These are phyloP conservation scores for Coemansia sp. DNA, from an alignment of 192 early-diverging fungal genomes.

Conservation along the genomic window DNA sequence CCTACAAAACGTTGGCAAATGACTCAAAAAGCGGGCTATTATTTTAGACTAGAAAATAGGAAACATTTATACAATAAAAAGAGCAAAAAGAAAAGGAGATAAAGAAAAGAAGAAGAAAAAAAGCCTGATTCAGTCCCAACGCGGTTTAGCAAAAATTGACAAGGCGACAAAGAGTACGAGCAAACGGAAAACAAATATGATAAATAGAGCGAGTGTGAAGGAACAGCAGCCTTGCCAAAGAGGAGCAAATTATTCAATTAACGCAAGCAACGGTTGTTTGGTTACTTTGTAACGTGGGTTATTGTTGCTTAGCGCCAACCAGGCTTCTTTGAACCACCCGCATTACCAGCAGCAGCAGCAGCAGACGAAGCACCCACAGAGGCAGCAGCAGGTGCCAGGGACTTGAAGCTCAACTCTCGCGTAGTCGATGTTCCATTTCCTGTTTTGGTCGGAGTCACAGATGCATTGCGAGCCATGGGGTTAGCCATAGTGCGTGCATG, in stretches of 20 bases:
- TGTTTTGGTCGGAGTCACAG: constrained; percentile 30
- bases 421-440: neutral
- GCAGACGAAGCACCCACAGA: neutral
- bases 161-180: no score
- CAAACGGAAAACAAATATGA: no score
- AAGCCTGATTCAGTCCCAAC: neutral
- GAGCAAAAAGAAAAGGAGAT: neutral
- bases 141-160: no score
- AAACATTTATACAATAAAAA: neutral
- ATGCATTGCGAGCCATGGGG: constrained; percentile 12
- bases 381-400: constrained; percentile 10
- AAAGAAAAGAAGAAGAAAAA: constrained; percentile 3
- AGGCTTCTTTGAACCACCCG: constrained; percentile 17
- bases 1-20: neutral
- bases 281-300: no score
- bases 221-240: no score
- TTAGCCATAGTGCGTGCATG: constrained; percentile 32
- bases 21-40: neutral
- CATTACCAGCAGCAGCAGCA: neutral
- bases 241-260: no score
- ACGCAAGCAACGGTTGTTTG: no score
- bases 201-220: no score
- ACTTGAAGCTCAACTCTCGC: constrained; percentile 41
- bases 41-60: neutral
- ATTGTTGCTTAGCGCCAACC: constrained; percentile 21